Conservation (phyloP, 805 yeast species). For the Ogataea polymorpha region DNA sequence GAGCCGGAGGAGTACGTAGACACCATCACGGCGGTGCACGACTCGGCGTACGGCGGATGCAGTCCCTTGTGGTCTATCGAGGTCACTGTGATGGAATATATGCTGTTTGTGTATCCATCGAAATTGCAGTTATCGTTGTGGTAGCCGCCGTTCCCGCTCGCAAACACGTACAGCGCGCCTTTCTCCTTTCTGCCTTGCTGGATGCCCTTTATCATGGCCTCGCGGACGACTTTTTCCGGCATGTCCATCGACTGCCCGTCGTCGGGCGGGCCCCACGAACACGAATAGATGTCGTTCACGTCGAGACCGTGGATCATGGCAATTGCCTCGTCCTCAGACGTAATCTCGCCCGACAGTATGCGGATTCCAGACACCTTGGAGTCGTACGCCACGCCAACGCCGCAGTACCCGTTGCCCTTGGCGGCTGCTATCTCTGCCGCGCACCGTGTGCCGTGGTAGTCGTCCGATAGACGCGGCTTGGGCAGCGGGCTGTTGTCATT, state of each 20-base stretch:
- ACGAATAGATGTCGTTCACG: constrained; percentile 88
- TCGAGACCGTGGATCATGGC: constrained; percentile 79
- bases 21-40: constrained; percentile 92
- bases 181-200: constrained; percentile 75
- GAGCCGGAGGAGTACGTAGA: constrained; percentile 92
- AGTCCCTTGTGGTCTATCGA: constrained; percentile 85
- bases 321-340: constrained; percentile 87
- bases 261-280: constrained; percentile 99
- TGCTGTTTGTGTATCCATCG: constrained; percentile 96
- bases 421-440: constrained; percentile 97
- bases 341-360: constrained; percentile 75
- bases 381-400: constrained; percentile 93
- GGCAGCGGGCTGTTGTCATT: constrained; percentile 76
- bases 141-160: constrained; percentile 90
- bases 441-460: constrained; percentile 94
- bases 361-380: constrained; percentile 88
- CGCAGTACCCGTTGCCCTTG: constrained; percentile 77
- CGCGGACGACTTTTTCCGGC: constrained; percentile 73
- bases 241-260: constrained; percentile 84
- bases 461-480: constrained; percentile 74
- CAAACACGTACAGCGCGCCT: constrained; percentile 91
- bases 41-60: constrained; percentile 88
- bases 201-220: constrained; percentile 82
- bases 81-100: constrained; percentile 90
- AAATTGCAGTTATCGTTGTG: constrained; percentile 88